These are phyloP conservation scores for Hordeum marinum DNA, from an alignment of 176 grass and related monocot genomes.

Conservation along the genomic window DNA sequence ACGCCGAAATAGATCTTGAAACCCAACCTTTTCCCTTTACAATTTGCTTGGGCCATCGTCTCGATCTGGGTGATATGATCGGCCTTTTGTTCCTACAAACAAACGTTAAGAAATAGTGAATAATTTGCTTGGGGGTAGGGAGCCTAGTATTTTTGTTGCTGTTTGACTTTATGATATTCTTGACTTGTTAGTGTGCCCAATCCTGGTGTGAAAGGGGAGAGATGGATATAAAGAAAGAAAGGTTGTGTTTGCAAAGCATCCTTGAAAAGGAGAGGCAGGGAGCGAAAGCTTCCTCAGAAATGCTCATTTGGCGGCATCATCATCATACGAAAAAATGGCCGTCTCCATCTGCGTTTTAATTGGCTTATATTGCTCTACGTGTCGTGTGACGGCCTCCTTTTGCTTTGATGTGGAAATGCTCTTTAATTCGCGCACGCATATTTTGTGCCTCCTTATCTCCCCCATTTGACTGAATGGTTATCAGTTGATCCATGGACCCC, in stretches of 20 bases:
- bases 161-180: not conserved
- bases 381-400: not conserved
- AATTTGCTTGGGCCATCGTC: not conserved
- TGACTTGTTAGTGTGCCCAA: slow-evolving; percentile 13
- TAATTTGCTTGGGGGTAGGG: not conserved
- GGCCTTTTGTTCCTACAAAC: not conserved
- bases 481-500: slow-evolving; percentile 12
- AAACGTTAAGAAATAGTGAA: not conserved
- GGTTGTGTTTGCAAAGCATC: slow-evolving; percentile 23
- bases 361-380: too few relatives aligned
- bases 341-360: slow-evolving; percentile 10
- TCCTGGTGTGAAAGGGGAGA: not conserved
- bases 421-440: not conserved
- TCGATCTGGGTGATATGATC: not conserved
- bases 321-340: not conserved
- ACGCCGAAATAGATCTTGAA: not conserved
- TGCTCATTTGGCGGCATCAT: not conserved
- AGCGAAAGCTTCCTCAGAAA: slow-evolving; percentile 33
- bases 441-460: not conserved
- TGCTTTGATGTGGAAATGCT: slow-evolving; percentile 2
- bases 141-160: not conserved
- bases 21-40: not conserved
- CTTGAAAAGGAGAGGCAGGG: slow-evolving; percentile 27
- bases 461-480: slow-evolving; percentile 5
- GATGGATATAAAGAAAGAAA: slow-evolving; percentile 10